These are phyloP conservation scores for Discostella pseudostelligera DNA, from an alignment of 108 stramenopile species.

Conservation along the genomic window DNA sequence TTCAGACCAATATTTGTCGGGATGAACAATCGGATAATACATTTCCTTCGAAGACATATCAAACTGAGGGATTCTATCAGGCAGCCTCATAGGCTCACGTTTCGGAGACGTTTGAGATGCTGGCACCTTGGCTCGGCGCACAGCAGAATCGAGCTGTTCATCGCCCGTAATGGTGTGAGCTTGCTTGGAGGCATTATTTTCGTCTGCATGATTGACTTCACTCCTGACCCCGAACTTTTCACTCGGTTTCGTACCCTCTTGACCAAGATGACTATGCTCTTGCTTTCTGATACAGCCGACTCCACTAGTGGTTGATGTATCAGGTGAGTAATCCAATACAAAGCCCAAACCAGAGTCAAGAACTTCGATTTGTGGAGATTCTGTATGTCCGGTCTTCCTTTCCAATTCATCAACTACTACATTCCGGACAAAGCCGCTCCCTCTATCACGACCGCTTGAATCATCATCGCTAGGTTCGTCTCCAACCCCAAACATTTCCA, in stretches of 20 bases:
- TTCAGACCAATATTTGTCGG: slow-evolving; percentile 41
- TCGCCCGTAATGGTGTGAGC: too few species aligned
- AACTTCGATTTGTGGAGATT: not conserved
- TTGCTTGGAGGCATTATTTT: too few species aligned
- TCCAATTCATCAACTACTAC: slow-evolving; percentile 5
- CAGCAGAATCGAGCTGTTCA: too few species aligned
- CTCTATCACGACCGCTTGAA: not conserved
- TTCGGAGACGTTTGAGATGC: not conserved
- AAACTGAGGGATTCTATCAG: slow-evolving; percentile 3
- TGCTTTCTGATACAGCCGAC: not conserved
- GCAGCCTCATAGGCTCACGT: not conserved
- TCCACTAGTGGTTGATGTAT: not conserved
- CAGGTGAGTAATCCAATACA: slow-evolving; percentile 25
- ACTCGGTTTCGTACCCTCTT: too few species aligned
- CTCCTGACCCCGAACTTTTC: too few species aligned
- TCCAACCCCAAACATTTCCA: slow-evolving; percentile 34
- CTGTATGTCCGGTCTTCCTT: not conserved
- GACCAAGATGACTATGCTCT: not conserved
- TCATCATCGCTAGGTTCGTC: not conserved
- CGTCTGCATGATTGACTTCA: too few species aligned
- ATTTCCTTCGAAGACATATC: slow-evolving; percentile 12
- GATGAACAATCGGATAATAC: slow-evolving; percentile 38
- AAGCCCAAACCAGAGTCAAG: slow-evolving; percentile 29
- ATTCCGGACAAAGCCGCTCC: not conserved
- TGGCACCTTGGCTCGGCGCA: not conserved